These are phyloP conservation scores for Rhytidiadelphus loreus DNA, from an alignment of 225 moss, liverwort and hornwort genomes.

Conservation along the genomic window DNA sequence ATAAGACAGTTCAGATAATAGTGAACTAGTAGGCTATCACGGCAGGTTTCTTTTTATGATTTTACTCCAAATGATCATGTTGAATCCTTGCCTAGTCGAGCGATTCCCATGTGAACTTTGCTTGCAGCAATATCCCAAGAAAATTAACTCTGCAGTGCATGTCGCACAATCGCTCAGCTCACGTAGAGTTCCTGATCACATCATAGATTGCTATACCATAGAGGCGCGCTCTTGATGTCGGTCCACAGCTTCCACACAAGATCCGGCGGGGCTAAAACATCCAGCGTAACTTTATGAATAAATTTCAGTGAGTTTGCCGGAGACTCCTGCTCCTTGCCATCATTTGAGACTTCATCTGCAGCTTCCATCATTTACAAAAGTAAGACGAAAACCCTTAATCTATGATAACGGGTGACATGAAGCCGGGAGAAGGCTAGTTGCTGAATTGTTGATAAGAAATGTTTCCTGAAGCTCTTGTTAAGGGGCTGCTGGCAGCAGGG, in stretches of 20 bases:
- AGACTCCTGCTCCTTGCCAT: not conserved
- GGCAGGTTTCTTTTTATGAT: not conserved
- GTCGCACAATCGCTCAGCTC: not conserved
- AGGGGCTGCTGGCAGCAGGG: not conserved
- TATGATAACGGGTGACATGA: not conserved
- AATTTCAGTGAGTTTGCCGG: slow-evolving; percentile 18
- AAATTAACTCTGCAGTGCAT: not conserved
- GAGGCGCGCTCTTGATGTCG: slow-evolving; percentile 39
- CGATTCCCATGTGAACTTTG: not conserved
- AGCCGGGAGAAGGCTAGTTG: not conserved
- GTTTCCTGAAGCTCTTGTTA: not conserved
- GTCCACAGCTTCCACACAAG: slow-evolving; percentile 44
- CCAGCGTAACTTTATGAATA: slow-evolving; percentile 30
- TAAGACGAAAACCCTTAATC: not conserved
- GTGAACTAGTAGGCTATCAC: not conserved
- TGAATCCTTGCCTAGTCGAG: not conserved
- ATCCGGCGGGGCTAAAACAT: slow-evolving; percentile 32
- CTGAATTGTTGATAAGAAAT: not conserved
- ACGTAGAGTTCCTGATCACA: not conserved
- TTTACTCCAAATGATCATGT: not conserved
- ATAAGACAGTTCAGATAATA: not conserved
- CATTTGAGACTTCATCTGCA: not conserved
- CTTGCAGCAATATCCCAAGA: not conserved
- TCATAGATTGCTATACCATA: slow-evolving; percentile 8
- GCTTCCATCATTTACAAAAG: not conserved